Base-by-base conservation (phyloP, 2,329 filamentous ascomycete genomes). In the Beauveria caledonica region DNA sequence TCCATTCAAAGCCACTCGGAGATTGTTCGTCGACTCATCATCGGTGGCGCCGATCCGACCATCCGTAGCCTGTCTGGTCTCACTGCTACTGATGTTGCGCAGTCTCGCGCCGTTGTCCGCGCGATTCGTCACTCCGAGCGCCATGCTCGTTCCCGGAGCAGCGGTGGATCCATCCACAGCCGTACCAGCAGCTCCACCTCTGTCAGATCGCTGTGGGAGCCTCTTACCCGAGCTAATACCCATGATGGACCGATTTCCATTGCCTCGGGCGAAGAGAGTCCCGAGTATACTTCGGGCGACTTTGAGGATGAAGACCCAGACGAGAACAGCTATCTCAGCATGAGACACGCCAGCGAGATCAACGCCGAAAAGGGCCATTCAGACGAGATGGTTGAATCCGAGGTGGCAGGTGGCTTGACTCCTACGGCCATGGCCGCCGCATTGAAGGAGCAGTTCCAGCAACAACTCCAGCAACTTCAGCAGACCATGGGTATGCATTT, bases 391-490 rank as follows among this genome's bases (percentile, higher is more conserved):
- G 74, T 74, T 1, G 70, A 72, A 2, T 68, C 65, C 21, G 42
- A 66, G 15, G 64, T 66, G 36, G 67, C 69, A 40, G 72, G 74
- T 17, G 68, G 42, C 66, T 21, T 85, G 2, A 83, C 86, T 2
- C 78, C 81, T 4, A 80, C 80, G 3, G 82, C 85, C 5, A 82
- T 87, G 51, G 82, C 90, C 68, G 79, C 85, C 53, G 88, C 87
- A 15, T 82, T 90, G 74, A 85, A 87, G 67, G 88, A 92, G 59
- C 88, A 92, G 61, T 74, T 93, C 21, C 80, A 86, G 27, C 81
- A 86, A 19, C 89, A 92, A 68, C 80, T 92, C 52, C 86, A 92
- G 60, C 86, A 92, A 62, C 80, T 92, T 67, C 90, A 92, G 68
- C 86, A 90, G 69, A 84, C 80, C 50, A 81, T 90, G 76, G 79